Conservation (phyloP, 1,139 yeast genomes). For the Candida frijolesensis region DNA sequence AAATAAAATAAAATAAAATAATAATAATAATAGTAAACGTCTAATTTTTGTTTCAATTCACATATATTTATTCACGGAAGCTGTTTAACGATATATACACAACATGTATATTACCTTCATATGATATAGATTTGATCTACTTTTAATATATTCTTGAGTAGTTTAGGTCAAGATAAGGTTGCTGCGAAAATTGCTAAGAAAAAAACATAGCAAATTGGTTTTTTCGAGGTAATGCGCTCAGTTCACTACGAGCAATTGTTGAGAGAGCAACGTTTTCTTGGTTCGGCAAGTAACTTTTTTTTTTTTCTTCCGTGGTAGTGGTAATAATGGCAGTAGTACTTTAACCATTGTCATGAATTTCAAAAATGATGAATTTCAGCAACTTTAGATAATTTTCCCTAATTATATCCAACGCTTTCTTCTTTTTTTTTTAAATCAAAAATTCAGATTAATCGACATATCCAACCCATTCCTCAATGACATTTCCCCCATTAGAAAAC, state of each 20-base stretch:
- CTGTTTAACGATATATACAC: neutral
- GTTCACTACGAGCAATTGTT: too few relatives aligned
- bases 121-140: neutral
- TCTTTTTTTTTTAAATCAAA: neutral
- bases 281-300: neutral
- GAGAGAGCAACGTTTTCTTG: too few relatives aligned
- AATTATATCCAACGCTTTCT: neutral
- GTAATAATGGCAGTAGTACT: too few relatives aligned
- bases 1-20: too few relatives aligned
- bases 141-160: too few relatives aligned
- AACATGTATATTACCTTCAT: neutral
- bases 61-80: conserved; percentile 1
- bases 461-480: neutral
- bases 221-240: too few relatives aligned
- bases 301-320: neutral
- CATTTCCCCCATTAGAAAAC: conserved; percentile 21
- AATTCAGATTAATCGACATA: neutral
- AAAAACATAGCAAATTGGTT: too few relatives aligned
- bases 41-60: neutral
- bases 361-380: neutral
- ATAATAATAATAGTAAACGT: too few relatives aligned
- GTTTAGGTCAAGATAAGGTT: too few relatives aligned
- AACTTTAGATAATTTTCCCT: neutral
- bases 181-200: too few relatives aligned
- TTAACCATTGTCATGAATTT: neutral